Evolutionary conservation across 208 protist species (phyloP), one percentile per base, ranked within the genome.

Genomic region (Porcisia deanei): DNA sequence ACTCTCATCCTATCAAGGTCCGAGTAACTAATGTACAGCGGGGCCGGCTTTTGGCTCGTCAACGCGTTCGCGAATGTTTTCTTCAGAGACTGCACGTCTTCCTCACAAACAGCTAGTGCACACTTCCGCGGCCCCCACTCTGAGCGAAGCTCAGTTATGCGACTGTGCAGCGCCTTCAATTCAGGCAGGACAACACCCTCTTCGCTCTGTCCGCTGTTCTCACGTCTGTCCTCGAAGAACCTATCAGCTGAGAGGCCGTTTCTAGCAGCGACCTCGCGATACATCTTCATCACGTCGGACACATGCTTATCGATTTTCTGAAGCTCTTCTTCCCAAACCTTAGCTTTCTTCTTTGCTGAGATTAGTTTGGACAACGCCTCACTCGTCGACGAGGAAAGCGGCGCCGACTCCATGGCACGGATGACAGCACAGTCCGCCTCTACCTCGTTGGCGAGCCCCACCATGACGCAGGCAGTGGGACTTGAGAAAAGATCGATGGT

Each of bases 401-500:
- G 47, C 22, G 78, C 74, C 18, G 63, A 37, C 69, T 85, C 82
- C 71, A 84, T 69, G 30, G 80, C 74, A 6, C 79, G 80, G 37
- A 91, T 83, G 22, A 76, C 55, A 1, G 63, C 58, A 18, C 68
- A 79, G 45, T 89, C 85, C 54, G 64, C 79, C 67, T 86, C 82
- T 22, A 87, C 86, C 39, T 83, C 89, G 10, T 16, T 82, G 47
- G 73, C 61, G 4, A 76, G 41, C 2, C 91, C 93, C 39, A 91
- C 80, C 75, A 97, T 71, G 4, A 97, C 85, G 60, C 83, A 88
- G 4, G 91, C 88, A 20, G 85, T 84, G 47, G 93, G 93, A 9
- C 85, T 94, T 30, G 88, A 91, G 64, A 93, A 88, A 25, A 97
- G 85, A 59, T 97, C 93, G 25, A 89, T 71, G 14, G 93, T 97